Conservation (phyloP, 2,329 filamentous ascomycete species). For the Fusarium algeriense region DNA sequence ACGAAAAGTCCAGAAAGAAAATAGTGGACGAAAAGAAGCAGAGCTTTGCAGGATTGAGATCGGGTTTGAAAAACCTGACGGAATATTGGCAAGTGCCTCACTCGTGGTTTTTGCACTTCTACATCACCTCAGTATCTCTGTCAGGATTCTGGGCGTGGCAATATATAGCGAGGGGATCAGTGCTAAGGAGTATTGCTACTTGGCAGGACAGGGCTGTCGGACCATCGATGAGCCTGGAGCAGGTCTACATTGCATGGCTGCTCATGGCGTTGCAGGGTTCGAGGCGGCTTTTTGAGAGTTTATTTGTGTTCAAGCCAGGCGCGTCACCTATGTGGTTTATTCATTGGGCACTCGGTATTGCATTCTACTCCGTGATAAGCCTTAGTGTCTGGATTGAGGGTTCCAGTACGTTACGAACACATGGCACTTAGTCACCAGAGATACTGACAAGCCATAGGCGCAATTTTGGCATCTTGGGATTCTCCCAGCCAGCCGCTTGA, state of each 20-base stretch:
- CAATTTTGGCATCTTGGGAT: slow-evolving; percentile 53
- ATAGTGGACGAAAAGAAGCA: slow-evolving; percentile 12
- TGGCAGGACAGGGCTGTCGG: slow-evolving; percentile 48
- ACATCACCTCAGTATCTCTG: slow-evolving; percentile 75
- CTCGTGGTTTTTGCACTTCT: slow-evolving; percentile 91
- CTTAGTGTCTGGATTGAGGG: slow-evolving; percentile 89
- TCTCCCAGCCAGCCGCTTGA: slow-evolving; percentile 28
- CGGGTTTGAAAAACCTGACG: slow-evolving; percentile 49
- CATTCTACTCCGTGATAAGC: slow-evolving; percentile 80
- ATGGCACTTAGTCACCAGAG: background rate
- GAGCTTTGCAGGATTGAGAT: slow-evolving; percentile 34
- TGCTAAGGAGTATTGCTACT: slow-evolving; percentile 63
- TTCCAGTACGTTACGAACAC: slow-evolving; percentile 64
- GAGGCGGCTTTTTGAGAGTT: slow-evolving; percentile 82
- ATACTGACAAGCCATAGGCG: slow-evolving; percentile 44
- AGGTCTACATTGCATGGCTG: slow-evolving; percentile 75
- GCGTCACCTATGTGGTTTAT: slow-evolving; percentile 85
- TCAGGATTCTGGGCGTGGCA: slow-evolving; percentile 82
- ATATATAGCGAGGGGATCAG: slow-evolving; percentile 65
- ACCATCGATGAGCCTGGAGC: slow-evolving; percentile 65
- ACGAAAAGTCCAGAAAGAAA: slow-evolving; percentile 32
- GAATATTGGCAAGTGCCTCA: slow-evolving; percentile 77
- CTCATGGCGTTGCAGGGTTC: slow-evolving; percentile 81
- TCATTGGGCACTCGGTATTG: slow-evolving; percentile 83
- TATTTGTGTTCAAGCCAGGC: slow-evolving; percentile 70